Conservation (phyloP, 306 rosid species). For the Trifolium subterraneum region DNA sequence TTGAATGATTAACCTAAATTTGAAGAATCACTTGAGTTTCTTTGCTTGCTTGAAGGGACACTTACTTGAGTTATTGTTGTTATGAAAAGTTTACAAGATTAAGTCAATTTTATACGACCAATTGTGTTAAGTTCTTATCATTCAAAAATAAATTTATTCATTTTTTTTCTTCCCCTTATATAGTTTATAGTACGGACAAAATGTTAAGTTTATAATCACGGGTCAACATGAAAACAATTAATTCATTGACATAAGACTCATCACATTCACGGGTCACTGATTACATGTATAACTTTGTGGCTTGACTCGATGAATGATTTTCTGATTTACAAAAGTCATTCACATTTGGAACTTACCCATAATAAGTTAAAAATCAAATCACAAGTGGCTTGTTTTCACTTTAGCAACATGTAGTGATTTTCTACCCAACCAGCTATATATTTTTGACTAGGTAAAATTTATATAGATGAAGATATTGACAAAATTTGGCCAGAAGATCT, state of each 20-base stretch:
- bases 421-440: neutral
- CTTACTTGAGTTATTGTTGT: too few species aligned
- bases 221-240: neutral
- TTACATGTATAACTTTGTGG: neutral
- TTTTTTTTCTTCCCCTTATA: neutral
- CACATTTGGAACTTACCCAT: constrained; percentile 25
- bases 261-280: constrained; percentile 8
- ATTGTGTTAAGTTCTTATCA: neutral
- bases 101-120: too few species aligned
- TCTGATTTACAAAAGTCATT: neutral
- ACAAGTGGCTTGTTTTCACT: constrained; percentile 24
- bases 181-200: neutral
- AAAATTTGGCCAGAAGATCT: constrained; percentile 36
- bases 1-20: too few species aligned
- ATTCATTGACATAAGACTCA: constrained; percentile 1
- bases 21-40: too few species aligned
- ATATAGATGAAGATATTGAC: constrained; percentile 17
- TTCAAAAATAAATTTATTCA: neutral
- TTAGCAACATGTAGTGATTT: neutral
- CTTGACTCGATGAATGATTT: neutral
- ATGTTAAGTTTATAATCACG: constrained; percentile 1
- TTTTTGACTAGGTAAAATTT: neutral
- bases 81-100: too few species aligned
- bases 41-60: too few species aligned
- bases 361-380: constrained; percentile 26